A percentile compares a stretch with the other conserved stretches of the same genome.
Evolutionary conservation across 2,329 filamentous ascomycete genomes (phyloP).

Genomic region (Epichloe hybrida): DNA sequence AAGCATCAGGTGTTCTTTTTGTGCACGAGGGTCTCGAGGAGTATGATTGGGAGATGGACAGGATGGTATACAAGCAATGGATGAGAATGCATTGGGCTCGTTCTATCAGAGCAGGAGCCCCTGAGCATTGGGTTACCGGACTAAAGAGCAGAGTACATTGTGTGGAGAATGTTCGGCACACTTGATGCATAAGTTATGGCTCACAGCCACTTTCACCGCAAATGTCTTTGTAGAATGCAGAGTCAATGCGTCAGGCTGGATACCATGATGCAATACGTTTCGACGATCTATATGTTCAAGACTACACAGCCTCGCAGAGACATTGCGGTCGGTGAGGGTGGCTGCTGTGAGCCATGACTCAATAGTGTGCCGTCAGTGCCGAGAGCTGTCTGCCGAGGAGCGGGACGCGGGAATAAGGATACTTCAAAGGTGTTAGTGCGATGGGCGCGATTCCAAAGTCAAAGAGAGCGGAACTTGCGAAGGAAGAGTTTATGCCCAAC

Average conservation of each 20-base stretch:
- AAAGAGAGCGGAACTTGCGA: too few relatives aligned
- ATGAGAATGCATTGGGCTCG: slow-evolving; percentile 27
- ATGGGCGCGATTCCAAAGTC: too few relatives aligned
- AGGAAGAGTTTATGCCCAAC: background rate
- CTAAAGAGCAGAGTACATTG: slow-evolving; percentile 47
- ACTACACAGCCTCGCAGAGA: background rate
- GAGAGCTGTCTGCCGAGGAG: background rate
- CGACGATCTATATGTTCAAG: too few relatives aligned
- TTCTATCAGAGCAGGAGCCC: slow-evolving; percentile 50
- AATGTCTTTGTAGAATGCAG: too few relatives aligned
- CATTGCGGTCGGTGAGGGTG: background rate
- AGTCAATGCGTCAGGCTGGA: too few relatives aligned
- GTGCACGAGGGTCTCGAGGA: slow-evolving; percentile 13
- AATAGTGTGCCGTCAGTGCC: background rate
- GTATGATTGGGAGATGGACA: slow-evolving; percentile 15
- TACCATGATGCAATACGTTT: too few relatives aligned
- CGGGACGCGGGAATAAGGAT: background rate
- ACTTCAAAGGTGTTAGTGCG: too few relatives aligned
- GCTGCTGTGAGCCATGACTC: background rate
- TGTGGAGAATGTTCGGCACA: background rate
- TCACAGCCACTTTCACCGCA: too few relatives aligned
- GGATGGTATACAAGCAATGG: background rate
- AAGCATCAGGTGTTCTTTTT: slow-evolving; percentile 5
- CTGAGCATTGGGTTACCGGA: slow-evolving; percentile 45
- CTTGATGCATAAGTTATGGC: too few relatives aligned